These are phyloP conservation scores for Penicillium macrosclerotiorum DNA, from an alignment of 495 filamentous ascomycete species.

Conservation along the genomic window DNA sequence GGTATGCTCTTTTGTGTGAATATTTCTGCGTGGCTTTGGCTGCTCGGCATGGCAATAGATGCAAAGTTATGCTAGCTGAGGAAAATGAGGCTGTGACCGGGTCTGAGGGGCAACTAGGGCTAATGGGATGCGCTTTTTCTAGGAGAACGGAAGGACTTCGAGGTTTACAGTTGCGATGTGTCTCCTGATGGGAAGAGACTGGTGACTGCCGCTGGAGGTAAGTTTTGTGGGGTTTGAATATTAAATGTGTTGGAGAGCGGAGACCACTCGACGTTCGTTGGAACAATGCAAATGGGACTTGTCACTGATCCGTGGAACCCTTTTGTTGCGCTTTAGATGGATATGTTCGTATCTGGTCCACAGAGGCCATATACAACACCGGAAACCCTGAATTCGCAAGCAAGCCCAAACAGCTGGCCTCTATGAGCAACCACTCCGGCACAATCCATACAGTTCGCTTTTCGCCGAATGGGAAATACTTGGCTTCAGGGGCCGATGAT, in stretches of 20 bases:
- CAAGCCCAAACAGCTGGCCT: conserved; percentile 90
- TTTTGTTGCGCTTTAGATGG: conserved; percentile 60
- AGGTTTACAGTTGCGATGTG: conserved; percentile 96
- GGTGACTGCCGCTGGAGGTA: conserved; percentile 91
- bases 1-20: conserved; percentile 45
- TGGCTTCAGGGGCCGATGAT: conserved; percentile 96
- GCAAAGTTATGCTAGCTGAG: not conserved
- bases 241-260: not conserved
- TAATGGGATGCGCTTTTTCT: conserved; percentile 9
- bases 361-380: conserved; percentile 83
- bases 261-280: too few relatives aligned
- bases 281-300: too few relatives aligned
- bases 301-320: too few relatives aligned
- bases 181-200: conserved; percentile 89
- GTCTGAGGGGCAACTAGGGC: too few relatives aligned
- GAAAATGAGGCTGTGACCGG: too few relatives aligned
- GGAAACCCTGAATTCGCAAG: conserved; percentile 59
- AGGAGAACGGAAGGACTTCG: conserved; percentile 96
- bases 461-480: conserved; percentile 85
- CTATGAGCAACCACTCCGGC: conserved; percentile 96
- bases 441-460: conserved; percentile 97
- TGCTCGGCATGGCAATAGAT: not conserved
- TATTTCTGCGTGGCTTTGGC: not conserved
- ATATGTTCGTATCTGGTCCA: conserved; percentile 96
- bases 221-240: conserved; percentile 16